These are phyloP conservation scores for Floccularia luteovirens DNA, from an alignment of 768 basidiomycete species.

Conservation along the genomic window DNA sequence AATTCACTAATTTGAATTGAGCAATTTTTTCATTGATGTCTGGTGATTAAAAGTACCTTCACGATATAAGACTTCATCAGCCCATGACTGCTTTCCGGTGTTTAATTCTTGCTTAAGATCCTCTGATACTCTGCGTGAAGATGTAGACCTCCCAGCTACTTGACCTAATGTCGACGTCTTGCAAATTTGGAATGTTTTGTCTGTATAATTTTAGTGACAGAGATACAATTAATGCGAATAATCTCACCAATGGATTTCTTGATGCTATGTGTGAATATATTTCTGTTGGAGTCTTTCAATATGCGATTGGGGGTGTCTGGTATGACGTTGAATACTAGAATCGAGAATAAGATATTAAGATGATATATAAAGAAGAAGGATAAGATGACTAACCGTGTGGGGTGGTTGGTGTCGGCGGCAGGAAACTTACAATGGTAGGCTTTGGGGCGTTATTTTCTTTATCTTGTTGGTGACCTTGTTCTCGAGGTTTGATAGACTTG, in stretches of 20 bases:
- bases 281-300: conserved; percentile 21
- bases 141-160: conserved; percentile 33
- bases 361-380: conserved; percentile 14
- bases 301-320: conserved; percentile 11
- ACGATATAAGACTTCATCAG: conserved; percentile 34
- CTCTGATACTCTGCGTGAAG: conserved; percentile 33
- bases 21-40: background rate
- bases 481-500: background rate
- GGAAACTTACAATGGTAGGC: conserved; percentile 12
- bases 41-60: conserved; percentile 25
- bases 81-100: conserved; percentile 36
- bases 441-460: conserved; percentile 18
- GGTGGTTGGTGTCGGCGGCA: conserved; percentile 19
- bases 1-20: conserved; percentile 27
- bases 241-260: conserved; percentile 65
- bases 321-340: conserved; percentile 13
- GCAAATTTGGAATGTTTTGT: conserved; percentile 61
- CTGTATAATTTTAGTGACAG: conserved; percentile 21
- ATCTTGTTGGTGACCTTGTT: conserved; percentile 5
- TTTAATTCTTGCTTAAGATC: conserved; percentile 17
- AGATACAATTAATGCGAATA: background rate
- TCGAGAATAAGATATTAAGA: background rate
- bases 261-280: conserved; percentile 59
- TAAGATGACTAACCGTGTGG: conserved; percentile 24
- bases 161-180: conserved; percentile 53